Evolutionary conservation across 2,329 filamentous ascomycete species (phyloP).

Genomic region (Microdochium trichocladiopsis): DNA sequence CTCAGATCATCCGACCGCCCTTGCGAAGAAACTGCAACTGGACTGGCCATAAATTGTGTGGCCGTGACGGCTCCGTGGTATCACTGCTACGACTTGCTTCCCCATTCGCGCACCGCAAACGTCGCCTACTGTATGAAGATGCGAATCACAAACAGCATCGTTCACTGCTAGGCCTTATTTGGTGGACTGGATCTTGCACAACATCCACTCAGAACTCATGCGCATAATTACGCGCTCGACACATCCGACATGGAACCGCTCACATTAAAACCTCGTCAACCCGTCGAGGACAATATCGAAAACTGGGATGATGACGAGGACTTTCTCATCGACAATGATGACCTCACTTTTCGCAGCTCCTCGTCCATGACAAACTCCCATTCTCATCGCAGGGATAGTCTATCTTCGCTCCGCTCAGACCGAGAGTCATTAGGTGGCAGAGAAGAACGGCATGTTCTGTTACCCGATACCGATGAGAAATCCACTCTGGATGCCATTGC

Average conservation of each 20-base stretch:
- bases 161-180: not conserved
- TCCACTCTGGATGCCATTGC: constrained; percentile 81
- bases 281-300: constrained; percentile 58
- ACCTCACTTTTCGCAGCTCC: constrained; percentile 52
- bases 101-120: too few relatives aligned
- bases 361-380: constrained; percentile 33
- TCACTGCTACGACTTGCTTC: too few relatives aligned
- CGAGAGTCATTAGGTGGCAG: constrained; percentile 69
- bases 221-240: not conserved
- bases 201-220: not conserved
- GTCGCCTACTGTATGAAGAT: not conserved
- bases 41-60: too few relatives aligned
- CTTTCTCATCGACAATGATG: constrained; percentile 61
- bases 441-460: constrained; percentile 81
- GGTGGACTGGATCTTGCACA: not conserved
- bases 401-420: constrained; percentile 81
- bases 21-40: too few relatives aligned
- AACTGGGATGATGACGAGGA: constrained; percentile 77
- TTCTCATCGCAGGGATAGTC: constrained; percentile 61
- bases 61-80: too few relatives aligned
- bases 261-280: constrained; percentile 43
- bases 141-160: not conserved
- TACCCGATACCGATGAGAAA: constrained; percentile 78
- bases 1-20: too few relatives aligned
- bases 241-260: constrained; percentile 41